Evolutionary conservation across 2,329 filamentous ascomycete genomes (phyloP).

Genomic region (Huntiella omanensis): DNA sequence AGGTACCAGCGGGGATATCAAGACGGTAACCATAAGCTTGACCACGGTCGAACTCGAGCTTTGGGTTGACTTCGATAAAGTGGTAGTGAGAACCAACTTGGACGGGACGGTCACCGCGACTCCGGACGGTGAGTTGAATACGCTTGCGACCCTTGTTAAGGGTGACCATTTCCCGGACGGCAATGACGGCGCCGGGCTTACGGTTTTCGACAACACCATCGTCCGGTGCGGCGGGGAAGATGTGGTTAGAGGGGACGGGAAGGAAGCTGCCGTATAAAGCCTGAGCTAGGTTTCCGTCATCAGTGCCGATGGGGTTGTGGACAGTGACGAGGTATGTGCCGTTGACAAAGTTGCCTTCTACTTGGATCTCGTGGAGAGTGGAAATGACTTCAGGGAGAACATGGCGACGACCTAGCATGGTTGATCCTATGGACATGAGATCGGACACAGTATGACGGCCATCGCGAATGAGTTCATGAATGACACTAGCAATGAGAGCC

Average conservation of each 20-base stretch:
- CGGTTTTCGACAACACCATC: conserved; percentile 28
- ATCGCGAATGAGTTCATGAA: conserved; percentile 96
- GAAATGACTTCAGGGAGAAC: conserved; percentile 66
- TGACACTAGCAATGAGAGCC: conserved; percentile 69
- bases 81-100: conserved; percentile 94
- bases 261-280: conserved; percentile 86
- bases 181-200: conserved; percentile 64
- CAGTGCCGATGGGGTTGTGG: conserved; percentile 68
- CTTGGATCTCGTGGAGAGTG: conserved; percentile 68
- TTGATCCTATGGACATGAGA: conserved; percentile 79
- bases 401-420: conserved; percentile 84
- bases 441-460: conserved; percentile 79
- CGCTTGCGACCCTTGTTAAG: conserved; percentile 60
- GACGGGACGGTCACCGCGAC: conserved; percentile 73
- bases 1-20: conserved; percentile 81
- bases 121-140: conserved; percentile 59
- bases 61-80: conserved; percentile 85
- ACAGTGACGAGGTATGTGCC: conserved; percentile 92
- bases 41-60: conserved; percentile 70
- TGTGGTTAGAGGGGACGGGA: conserved; percentile 49
- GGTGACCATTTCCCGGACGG: conserved; percentile 45
- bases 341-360: conserved; percentile 80
- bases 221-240: conserved; percentile 47
- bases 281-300: conserved; percentile 71
- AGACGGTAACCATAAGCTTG: conserved; percentile 70